Evolutionary conservation across 108 stramenopile genomes (phyloP).

Genomic region (Mayamaea pseudoterrestris): DNA sequence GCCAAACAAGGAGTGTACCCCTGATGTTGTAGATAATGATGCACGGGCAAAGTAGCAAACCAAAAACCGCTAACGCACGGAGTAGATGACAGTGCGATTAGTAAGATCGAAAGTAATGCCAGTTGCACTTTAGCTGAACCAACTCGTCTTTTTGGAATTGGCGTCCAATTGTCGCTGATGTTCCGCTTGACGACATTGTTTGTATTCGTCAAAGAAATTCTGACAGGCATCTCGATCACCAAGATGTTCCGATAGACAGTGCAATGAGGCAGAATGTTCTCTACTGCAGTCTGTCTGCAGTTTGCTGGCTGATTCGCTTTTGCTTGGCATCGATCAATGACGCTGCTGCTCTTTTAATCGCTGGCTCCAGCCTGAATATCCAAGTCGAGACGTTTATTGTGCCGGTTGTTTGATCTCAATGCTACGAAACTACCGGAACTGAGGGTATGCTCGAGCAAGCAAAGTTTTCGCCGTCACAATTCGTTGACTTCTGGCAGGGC

Average conservation of each 20-base stretch:
- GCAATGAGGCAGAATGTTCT: constrained; percentile 45
- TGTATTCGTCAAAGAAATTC: constrained; percentile 62
- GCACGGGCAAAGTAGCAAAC: not conserved
- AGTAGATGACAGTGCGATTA: not conserved
- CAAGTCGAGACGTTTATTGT: no score
- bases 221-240: constrained; percentile 50
- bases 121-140: not conserved
- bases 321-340: no score
- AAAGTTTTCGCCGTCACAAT: no score
- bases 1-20: not conserved
- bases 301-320: constrained; percentile 17
- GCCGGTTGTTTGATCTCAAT: no score
- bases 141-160: constrained; percentile 23
- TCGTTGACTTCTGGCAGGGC: no score
- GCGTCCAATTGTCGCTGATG: constrained; percentile 45
- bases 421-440: no score
- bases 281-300: constrained; percentile 54
- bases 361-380: no score
- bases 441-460: no score
- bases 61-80: not conserved
- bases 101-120: not conserved
- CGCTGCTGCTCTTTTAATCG: no score
- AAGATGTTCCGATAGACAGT: constrained; percentile 72
- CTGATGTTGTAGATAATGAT: no score
- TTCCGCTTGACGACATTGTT: constrained; percentile 57